Evolutionary conservation across 768 basidiomycete species (phyloP).

Genomic region (Calvatia gigantea): DNA sequence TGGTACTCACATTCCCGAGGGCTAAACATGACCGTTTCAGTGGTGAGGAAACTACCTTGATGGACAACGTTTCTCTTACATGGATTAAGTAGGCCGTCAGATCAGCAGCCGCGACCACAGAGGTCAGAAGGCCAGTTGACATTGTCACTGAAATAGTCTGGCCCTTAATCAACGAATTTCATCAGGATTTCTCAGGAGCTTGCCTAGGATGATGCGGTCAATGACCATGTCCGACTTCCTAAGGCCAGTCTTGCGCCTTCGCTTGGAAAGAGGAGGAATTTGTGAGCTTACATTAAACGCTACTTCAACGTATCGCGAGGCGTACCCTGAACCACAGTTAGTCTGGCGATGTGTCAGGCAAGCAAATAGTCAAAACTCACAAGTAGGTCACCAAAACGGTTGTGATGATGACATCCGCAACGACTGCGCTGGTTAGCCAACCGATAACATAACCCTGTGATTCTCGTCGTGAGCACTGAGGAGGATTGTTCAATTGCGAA

Average conservation of each 20-base stretch:
- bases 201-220: slow-evolving; percentile 4
- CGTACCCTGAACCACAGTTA: neutral
- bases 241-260: neutral
- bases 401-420: neutral
- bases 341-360: neutral
- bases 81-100: neutral
- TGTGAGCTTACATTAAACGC: neutral
- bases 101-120: neutral
- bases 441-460: neutral
- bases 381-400: neutral
- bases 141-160: neutral
- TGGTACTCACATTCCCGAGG: neutral
- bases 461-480: neutral
- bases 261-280: neutral
- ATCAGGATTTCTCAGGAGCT: neutral
- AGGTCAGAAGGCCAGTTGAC: neutral
- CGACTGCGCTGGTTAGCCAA: neutral
- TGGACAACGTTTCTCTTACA: neutral
- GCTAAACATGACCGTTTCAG: neutral
- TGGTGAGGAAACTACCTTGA: neutral
- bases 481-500: neutral
- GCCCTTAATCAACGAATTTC: neutral
- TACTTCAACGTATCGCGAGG: neutral
- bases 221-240: neutral
- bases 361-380: neutral